These are phyloP conservation scores for Kwoniella sp. DNA, from an alignment of 768 basidiomycete genomes.

Conservation along the genomic window DNA sequence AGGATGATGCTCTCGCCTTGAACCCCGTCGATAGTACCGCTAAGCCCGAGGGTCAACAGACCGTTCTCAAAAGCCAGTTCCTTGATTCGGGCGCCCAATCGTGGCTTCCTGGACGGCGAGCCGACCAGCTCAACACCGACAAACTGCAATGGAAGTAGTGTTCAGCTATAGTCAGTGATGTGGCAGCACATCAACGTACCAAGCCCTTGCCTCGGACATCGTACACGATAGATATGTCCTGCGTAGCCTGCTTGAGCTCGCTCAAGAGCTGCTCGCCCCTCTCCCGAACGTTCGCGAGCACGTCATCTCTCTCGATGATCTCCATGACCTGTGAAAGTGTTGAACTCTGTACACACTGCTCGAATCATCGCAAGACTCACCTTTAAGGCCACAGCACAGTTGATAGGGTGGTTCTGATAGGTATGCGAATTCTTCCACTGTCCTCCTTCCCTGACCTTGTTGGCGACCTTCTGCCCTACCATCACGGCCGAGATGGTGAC, in stretches of 20 bases:
- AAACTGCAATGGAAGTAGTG: slow-evolving; percentile 9
- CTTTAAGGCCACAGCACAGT: slow-evolving; percentile 20
- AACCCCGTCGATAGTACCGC: slow-evolving; percentile 23
- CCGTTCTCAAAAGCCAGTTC: slow-evolving; percentile 20
- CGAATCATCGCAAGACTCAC: slow-evolving; percentile 5
- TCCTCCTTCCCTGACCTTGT: slow-evolving; percentile 11
- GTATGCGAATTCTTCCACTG: slow-evolving; percentile 28
- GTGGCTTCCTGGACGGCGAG: slow-evolving; percentile 5
- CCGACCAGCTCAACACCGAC: slow-evolving; percentile 21
- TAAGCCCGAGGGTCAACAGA: slow-evolving; percentile 4
- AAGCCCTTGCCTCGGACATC: slow-evolving; percentile 25
- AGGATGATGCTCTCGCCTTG: slow-evolving; percentile 19
- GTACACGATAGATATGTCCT: slow-evolving; percentile 6
- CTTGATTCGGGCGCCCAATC: slow-evolving; percentile 20
- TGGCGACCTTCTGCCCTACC: slow-evolving; percentile 12
- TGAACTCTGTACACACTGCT: not conserved
- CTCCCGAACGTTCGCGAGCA: slow-evolving; percentile 17
- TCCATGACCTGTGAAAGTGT: slow-evolving; percentile 8
- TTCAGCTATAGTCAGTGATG: not conserved
- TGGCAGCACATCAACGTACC: slow-evolving; percentile 3
- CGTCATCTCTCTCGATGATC: slow-evolving; percentile 20
- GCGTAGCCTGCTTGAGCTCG: slow-evolving; percentile 6
- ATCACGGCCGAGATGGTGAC: slow-evolving; percentile 21
- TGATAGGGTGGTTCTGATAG: slow-evolving; percentile 28
- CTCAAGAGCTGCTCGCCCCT: slow-evolving; percentile 16